Evolutionary conservation across 1,284 basidiomycete species (phyloP).

Genomic region (Bjerkandera adusta): DNA sequence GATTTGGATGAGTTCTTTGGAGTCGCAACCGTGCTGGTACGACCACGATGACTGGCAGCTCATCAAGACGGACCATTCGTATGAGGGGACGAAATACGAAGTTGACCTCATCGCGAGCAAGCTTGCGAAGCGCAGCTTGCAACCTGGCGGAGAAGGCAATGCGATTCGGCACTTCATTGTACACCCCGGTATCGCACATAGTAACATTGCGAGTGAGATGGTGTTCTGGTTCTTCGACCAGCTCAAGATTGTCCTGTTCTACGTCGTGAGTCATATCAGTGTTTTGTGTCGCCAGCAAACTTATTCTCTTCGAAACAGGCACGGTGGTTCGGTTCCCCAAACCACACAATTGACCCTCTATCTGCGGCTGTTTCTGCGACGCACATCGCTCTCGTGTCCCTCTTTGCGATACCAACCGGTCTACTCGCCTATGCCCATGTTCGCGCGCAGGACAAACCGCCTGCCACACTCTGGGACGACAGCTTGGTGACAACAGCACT

Average conservation of each 20-base stretch:
- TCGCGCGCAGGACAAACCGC: slow-evolving; percentile 20
- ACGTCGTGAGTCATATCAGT: slow-evolving; percentile 55
- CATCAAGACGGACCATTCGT: slow-evolving; percentile 56
- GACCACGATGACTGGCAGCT: slow-evolving; percentile 75
- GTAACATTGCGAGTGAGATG: slow-evolving; percentile 57
- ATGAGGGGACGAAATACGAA: slow-evolving; percentile 80
- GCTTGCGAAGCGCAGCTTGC: slow-evolving; percentile 47
- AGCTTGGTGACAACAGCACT: slow-evolving; percentile 13
- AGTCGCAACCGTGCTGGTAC: slow-evolving; percentile 55
- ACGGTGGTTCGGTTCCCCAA: slow-evolving; percentile 60
- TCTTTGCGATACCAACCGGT: slow-evolving; percentile 40
- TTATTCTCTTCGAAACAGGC: slow-evolving; percentile 40
- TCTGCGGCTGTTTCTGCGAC: slow-evolving; percentile 66
- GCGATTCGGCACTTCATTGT: slow-evolving; percentile 60
- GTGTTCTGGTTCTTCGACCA: slow-evolving; percentile 48
- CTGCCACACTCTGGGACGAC: slow-evolving; percentile 15
- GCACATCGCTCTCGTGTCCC: slow-evolving; percentile 56
- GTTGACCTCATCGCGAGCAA: slow-evolving; percentile 67
- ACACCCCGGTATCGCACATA: slow-evolving; percentile 75
- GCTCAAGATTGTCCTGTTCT: slow-evolving; percentile 62
- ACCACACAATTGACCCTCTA: slow-evolving; percentile 58
- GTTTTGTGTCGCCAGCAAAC: neutral
- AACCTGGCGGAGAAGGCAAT: slow-evolving; percentile 24
- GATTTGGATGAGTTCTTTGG: slow-evolving; percentile 80
- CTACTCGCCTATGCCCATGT: slow-evolving; percentile 18